Base-by-base conservation (phyloP, 2,329 filamentous ascomycete genomes). In the Rasamsonia emersonii region DNA sequence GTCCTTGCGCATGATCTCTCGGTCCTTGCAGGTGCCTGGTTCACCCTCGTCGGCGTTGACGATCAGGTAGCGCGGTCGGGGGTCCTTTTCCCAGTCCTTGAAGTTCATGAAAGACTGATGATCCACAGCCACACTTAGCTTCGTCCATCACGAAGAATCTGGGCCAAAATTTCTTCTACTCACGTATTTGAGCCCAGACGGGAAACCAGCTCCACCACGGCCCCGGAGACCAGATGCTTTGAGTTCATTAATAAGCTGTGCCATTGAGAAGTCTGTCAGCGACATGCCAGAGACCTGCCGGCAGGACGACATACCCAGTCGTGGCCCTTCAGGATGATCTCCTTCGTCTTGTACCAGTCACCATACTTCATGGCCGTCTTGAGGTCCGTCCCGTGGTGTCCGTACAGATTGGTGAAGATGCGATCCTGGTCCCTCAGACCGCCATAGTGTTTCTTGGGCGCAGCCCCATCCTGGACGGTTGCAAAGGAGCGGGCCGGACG, bases 1-100 rank as follows among this genome's bases (percentile, higher is more conserved):
- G 61, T 98, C 91, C 70, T 98, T 98, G 66, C 91, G 86, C 91
- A 98, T 98, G 49, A 98, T 98, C 65, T 98, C 91, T 57, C 91
- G 82, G 64, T 98, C 91, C 71, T 98, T 98, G 79, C 91, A 98
- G 33, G 91, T 98, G 62, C 91, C 91, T 18, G 91, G 91, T 67
- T 98, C 91, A 54, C 91, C 91, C 70, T 98, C 91, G 61, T 98
- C 91, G 47, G 91, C 91, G 56, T 98, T 98, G 68, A 98, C 86
- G 40, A 98, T 89, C 34, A 98, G 72, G 58, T 98, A 98, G 54
- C 91, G 80, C 45, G 91, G 91, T 67, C 93, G 93, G 51, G 65
- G 82, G 61, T 96, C 91, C 68, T 98, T 93, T 54, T 98, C 89
- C 91, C 91, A 98, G 53, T 86, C 91, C 68, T 95, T 95, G 73